phyloP scores from a whole-genome alignment of 2,329 filamentous ascomycete genomes.

The Diaporthe velutina region DNA sequence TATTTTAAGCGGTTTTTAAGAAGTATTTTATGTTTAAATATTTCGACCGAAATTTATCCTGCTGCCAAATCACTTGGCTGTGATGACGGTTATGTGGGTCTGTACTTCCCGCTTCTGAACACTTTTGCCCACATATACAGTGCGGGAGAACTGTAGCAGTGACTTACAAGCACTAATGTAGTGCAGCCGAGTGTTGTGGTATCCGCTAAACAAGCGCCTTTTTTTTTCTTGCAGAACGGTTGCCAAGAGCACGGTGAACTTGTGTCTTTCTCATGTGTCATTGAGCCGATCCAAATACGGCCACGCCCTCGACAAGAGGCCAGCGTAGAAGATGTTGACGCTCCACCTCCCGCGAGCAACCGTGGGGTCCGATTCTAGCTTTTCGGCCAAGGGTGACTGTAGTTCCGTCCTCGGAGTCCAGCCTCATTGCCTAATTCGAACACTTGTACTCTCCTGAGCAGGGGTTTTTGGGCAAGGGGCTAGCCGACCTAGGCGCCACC shows the following conservation, averaged over 20 bases:
- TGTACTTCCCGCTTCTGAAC: not conserved
- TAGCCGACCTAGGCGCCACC: constrained; percentile 27
- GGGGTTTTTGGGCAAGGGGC: constrained; percentile 5
- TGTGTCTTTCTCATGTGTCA: constrained; percentile 24
- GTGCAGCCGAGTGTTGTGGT: constrained; percentile 2
- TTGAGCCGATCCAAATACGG: constrained; percentile 27
- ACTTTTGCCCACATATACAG: constrained; percentile 7
- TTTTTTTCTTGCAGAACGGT: constrained; percentile 11
- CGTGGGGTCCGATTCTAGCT: constrained; percentile 22
- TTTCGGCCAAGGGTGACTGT: constrained; percentile 4
- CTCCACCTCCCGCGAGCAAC: constrained; percentile 6
- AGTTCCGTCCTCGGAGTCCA: constrained; percentile 29
- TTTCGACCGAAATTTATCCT: too few relatives aligned
- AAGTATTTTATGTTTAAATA: too few relatives aligned
- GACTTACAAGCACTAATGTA: not conserved
- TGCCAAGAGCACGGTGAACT: constrained; percentile 25
- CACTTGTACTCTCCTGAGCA: constrained; percentile 18
- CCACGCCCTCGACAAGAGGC: not conserved
- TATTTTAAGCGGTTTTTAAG: too few relatives aligned
- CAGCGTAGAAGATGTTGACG: not conserved
- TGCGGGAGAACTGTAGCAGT: not conserved
- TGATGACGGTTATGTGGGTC: not conserved
- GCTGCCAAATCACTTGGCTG: not conserved
- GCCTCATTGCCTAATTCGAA: not conserved
- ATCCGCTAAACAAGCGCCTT: constrained; percentile 14